These are phyloP conservation scores for Lasiodiplodia hormozganensis DNA, from an alignment of 2,329 filamentous ascomycete genomes.

Conservation along the genomic window DNA sequence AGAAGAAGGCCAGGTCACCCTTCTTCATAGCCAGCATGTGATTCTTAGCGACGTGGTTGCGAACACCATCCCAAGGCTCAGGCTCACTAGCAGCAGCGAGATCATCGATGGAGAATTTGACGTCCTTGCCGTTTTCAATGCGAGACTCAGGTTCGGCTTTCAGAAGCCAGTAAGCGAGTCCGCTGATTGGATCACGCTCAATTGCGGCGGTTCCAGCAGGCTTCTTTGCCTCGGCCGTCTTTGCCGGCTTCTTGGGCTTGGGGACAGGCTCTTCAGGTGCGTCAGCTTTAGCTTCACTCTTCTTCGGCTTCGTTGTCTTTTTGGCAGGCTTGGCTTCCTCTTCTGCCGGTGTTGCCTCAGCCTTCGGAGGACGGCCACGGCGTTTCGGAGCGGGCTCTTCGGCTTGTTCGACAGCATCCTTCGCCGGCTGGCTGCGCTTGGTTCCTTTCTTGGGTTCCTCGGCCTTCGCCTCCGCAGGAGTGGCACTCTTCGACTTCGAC, in stretches of 20 bases:
- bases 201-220: not conserved
- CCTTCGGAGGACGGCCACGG: slow-evolving; percentile 21
- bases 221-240: slow-evolving; percentile 20
- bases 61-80: slow-evolving; percentile 86
- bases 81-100: slow-evolving; percentile 73
- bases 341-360: not conserved
- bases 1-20: slow-evolving; percentile 94
- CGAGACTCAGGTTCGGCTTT: slow-evolving; percentile 79
- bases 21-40: slow-evolving; percentile 90
- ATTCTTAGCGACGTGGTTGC: slow-evolving; percentile 72
- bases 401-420: slow-evolving; percentile 16
- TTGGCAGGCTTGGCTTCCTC: slow-evolving; percentile 9
- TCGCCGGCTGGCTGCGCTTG: slow-evolving; percentile 8
- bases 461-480: not conserved
- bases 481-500: not conserved
- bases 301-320: slow-evolving; percentile 15
- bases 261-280: not conserved
- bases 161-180: slow-evolving; percentile 54
- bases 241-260: slow-evolving; percentile 17
- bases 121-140: slow-evolving; percentile 84
- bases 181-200: slow-evolving; percentile 19
- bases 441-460: slow-evolving; percentile 4
- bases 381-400: slow-evolving; percentile 29
- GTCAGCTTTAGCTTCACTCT: not conserved
- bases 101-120: slow-evolving; percentile 94